Evolutionary conservation across 768 basidiomycete genomes (phyloP).

Genomic region (Tephrocybe rancida): DNA sequence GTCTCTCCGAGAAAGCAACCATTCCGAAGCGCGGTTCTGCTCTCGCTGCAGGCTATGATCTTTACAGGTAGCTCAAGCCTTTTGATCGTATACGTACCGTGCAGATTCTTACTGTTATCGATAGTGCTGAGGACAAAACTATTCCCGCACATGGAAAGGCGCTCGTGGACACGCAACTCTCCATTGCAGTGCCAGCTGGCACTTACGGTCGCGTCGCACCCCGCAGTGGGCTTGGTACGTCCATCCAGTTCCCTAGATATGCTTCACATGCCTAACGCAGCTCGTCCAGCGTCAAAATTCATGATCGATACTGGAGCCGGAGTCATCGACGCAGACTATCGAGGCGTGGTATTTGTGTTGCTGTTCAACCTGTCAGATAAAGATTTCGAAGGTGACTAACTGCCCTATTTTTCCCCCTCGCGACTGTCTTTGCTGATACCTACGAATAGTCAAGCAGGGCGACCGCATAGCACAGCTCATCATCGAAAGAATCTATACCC

Average conservation of each 20-base stretch:
- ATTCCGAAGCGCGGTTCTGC: slow-evolving; percentile 87
- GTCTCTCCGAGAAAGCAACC: slow-evolving; percentile 78
- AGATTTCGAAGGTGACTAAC: slow-evolving; percentile 75
- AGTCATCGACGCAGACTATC: slow-evolving; percentile 95
- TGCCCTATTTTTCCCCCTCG: background rate
- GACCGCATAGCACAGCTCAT: slow-evolving; percentile 97
- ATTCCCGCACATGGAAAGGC: slow-evolving; percentile 93
- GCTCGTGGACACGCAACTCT: slow-evolving; percentile 87
- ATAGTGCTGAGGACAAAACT: slow-evolving; percentile 80
- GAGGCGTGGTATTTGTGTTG: slow-evolving; percentile 88
- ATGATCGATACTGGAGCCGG: slow-evolving; percentile 99
- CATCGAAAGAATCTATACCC: slow-evolving; percentile 86
- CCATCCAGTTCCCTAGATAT: background rate
- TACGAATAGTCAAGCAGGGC: slow-evolving; percentile 77
- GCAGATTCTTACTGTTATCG: background rate
- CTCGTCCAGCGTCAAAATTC: slow-evolving; percentile 83
- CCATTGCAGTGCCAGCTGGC: slow-evolving; percentile 90
- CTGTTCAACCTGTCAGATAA: slow-evolving; percentile 91
- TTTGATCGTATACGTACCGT: background rate
- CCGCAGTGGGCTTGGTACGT: slow-evolving; percentile 89
- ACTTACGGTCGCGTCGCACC: slow-evolving; percentile 98
- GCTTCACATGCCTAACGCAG: background rate
- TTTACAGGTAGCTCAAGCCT: slow-evolving; percentile 72
- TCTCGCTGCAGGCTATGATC: slow-evolving; percentile 92
- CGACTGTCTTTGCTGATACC: background rate